phyloP scores from a whole-genome alignment of 345 rosid species.

The Syzygium oleosum region DNA sequence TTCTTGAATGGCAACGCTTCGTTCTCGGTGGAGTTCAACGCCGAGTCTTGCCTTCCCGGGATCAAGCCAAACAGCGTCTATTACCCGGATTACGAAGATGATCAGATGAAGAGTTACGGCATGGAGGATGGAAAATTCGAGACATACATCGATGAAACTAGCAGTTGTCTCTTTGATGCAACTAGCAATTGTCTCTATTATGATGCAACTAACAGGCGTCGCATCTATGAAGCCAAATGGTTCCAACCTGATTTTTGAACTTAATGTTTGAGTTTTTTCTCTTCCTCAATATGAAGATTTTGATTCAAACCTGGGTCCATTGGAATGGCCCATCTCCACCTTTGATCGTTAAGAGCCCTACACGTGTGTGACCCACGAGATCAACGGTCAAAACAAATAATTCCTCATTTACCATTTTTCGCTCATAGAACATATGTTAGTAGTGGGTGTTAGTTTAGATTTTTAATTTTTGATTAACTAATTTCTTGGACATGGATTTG shows the following conservation, averaged over 20 bases:
- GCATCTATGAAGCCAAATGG: not conserved
- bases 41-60: not conserved
- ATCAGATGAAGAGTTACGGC: not conserved
- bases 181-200: too few relatives aligned
- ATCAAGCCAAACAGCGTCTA: not conserved
- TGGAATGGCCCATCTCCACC: too few relatives aligned
- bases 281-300: not conserved
- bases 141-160: not conserved
- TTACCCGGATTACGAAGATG: not conserved
- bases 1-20: not conserved
- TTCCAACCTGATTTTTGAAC: not conserved
- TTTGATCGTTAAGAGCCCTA: too few relatives aligned
- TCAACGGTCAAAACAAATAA: too few relatives aligned
- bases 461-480: not conserved
- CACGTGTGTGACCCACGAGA: too few relatives aligned
- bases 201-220: not conserved
- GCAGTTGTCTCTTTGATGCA: too few relatives aligned
- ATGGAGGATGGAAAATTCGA: not conserved
- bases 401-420: too few relatives aligned
- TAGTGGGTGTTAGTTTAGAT: not conserved
- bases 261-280: too few relatives aligned
- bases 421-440: too few relatives aligned
- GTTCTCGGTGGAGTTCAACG: not conserved
- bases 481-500: not conserved
- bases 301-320: too few relatives aligned